Conservation (phyloP, 495 filamentous ascomycete species). For the Neurospora sp. region DNA sequence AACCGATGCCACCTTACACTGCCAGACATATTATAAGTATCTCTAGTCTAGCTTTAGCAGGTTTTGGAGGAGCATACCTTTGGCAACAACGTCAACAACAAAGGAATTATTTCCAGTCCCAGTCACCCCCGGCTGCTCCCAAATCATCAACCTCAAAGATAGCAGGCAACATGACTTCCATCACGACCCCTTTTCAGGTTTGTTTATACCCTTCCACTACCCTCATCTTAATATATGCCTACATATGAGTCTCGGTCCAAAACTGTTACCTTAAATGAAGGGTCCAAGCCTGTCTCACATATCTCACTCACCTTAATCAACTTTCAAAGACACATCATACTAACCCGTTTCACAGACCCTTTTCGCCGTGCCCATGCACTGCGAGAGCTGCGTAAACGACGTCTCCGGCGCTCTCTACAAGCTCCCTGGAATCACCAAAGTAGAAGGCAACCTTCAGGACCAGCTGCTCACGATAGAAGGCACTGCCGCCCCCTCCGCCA, state of each 20-base stretch:
- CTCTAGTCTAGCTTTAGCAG: constrained; percentile 9
- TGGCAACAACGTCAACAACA: constrained; percentile 5
- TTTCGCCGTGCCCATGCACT: constrained; percentile 90
- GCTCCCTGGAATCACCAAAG: constrained; percentile 59
- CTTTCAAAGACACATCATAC: background rate
- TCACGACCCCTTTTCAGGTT: constrained; percentile 37
- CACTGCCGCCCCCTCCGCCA: constrained; percentile 74
- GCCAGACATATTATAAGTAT: constrained; percentile 8
- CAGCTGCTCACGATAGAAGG: constrained; percentile 62
- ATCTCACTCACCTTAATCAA: background rate
- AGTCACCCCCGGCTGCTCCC: background rate
- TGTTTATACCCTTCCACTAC: constrained; percentile 2
- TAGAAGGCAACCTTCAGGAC: constrained; percentile 52
- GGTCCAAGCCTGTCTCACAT: background rate
- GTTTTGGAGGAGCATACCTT: constrained; percentile 11
- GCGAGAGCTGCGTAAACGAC: constrained; percentile 75
- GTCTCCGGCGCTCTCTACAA: constrained; percentile 65
- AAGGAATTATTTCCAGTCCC: background rate
- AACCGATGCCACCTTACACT: background rate
- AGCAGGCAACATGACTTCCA: constrained; percentile 15
- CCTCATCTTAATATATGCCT: background rate
- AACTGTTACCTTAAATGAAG: background rate
- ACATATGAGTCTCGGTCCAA: background rate
- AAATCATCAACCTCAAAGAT: background rate
- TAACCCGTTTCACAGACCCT: constrained; percentile 51